A percentile compares a stretch with the other conserved stretches of the same genome.
These are phyloP conservation scores for Penicillium crustosum DNA, from an alignment of 2,329 filamentous ascomycete genomes.

Conservation along the genomic window DNA sequence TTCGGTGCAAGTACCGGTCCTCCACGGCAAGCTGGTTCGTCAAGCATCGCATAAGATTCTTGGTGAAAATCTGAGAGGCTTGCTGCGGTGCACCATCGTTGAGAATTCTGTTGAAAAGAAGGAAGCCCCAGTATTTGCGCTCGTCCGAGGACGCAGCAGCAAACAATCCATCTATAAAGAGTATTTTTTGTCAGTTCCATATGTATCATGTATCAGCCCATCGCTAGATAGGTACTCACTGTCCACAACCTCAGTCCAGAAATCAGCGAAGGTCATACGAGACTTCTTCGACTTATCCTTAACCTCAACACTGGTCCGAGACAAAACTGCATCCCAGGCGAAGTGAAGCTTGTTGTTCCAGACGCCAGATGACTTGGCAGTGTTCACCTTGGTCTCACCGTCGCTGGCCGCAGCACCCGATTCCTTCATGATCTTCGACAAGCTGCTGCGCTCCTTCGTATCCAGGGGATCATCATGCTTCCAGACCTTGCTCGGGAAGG, in stretches of 20 bases:
- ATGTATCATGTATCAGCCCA: conserved; percentile 16
- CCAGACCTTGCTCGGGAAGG: conserved; percentile 71
- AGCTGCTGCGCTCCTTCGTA: conserved; percentile 63
- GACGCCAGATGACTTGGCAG: conserved; percentile 57
- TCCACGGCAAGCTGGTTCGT: conserved; percentile 78
- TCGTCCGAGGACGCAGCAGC: conserved; percentile 77
- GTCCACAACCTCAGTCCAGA: conserved; percentile 86
- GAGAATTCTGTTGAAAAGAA: conserved; percentile 77
- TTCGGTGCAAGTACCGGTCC: conserved; percentile 76
- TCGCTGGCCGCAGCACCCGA: conserved; percentile 36
- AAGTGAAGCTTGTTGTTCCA: conserved; percentile 83
- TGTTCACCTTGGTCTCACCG: conserved; percentile 30
- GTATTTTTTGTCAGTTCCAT: conserved; percentile 23
- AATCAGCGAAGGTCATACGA: conserved; percentile 61
- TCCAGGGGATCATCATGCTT: conserved; percentile 69
- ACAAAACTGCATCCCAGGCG: conserved; percentile 80
- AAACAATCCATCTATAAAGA: conserved; percentile 71
- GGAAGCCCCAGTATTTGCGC: conserved; percentile 88
- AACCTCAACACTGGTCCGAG: conserved; percentile 36
- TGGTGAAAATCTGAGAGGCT: conserved; percentile 69
- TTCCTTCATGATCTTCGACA: conserved; percentile 79
- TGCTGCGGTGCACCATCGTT: conserved; percentile 50
- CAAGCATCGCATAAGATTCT: conserved; percentile 77
- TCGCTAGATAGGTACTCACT: conserved; percentile 53
- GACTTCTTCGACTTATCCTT: conserved; percentile 38